A percentile compares a stretch with the other conserved stretches of the same genome.
These are phyloP conservation scores for Mucor lusitanicus DNA, from an alignment of 371 early-diverging fungal species.

Conservation along the genomic window DNA sequence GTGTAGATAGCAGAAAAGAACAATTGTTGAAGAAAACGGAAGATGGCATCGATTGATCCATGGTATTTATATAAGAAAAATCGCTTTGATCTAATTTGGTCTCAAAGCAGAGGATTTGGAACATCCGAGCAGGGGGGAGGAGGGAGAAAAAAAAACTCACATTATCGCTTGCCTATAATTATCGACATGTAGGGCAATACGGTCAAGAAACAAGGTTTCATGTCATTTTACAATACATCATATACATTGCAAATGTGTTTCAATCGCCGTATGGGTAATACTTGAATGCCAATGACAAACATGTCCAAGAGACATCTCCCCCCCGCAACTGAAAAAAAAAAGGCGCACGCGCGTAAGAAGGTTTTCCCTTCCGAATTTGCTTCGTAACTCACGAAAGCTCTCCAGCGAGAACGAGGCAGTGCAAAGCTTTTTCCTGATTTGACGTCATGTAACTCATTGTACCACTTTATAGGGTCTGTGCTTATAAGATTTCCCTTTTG, in stretches of 20 bases:
- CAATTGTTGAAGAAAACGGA: neutral
- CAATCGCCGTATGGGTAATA: neutral
- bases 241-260: neutral
- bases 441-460: neutral
- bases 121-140: slow-evolving; percentile 9
- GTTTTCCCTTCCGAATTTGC: slow-evolving; percentile 9
- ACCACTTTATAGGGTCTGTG: neutral
- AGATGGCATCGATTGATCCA: neutral
- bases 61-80: neutral
- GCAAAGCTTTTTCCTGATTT: neutral
- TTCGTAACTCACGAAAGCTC: neutral
- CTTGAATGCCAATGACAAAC: neutral
- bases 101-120: neutral
- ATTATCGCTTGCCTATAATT: neutral
- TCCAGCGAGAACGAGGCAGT: neutral
- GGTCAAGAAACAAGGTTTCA: slow-evolving; percentile 4
- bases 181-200: neutral
- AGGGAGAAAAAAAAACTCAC: neutral
- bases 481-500: neutral
- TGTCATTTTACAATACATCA: neutral
- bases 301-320: neutral
- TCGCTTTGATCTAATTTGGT: neutral
- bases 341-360: neutral
- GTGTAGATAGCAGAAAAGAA: neutral
- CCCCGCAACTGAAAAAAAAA: neutral